Evolutionary conservation across 352 stramenopile species (phyloP).

Genomic region (Phytophthora sp.): DNA sequence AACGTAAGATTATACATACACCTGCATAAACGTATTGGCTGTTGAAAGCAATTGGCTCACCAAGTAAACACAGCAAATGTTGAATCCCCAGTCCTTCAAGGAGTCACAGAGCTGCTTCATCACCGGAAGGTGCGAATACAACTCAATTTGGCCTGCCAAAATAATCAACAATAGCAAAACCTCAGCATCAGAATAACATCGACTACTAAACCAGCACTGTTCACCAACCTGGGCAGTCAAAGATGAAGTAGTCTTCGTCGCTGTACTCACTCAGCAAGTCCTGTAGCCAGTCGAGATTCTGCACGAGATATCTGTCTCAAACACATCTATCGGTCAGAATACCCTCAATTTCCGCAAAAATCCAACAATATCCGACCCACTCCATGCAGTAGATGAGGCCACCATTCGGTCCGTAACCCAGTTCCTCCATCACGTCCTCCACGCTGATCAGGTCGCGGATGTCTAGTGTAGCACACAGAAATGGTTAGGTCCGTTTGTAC

Average conservation of each 20-base stretch:
- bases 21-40: too few species aligned
- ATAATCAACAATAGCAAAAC: not conserved
- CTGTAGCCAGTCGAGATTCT: slow-evolving; percentile 97
- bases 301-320: slow-evolving; percentile 72
- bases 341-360: not conserved
- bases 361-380: slow-evolving; percentile 65
- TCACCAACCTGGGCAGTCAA: slow-evolving; percentile 96
- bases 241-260: slow-evolving; percentile 97
- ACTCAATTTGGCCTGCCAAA: slow-evolving; percentile 85
- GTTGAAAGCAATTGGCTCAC: slow-evolving; percentile 41
- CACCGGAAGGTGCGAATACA: slow-evolving; percentile 92
- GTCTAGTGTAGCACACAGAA: slow-evolving; percentile 48
- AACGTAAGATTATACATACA: too few species aligned
- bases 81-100: slow-evolving; percentile 86
- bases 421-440: slow-evolving; percentile 97
- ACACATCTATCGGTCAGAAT: slow-evolving; percentile 12
- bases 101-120: slow-evolving; percentile 90
- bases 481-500: slow-evolving; percentile 17
- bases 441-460: slow-evolving; percentile 96
- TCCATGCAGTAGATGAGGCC: slow-evolving; percentile 99
- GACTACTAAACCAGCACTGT: not conserved
- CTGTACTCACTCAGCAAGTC: slow-evolving; percentile 91
- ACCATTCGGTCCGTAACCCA: slow-evolving; percentile 98
- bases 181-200: slow-evolving; percentile 4
- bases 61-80: slow-evolving; percentile 91